Conservation (phyloP, 1,284 basidiomycete species). For the Pyrrhoderma lamaoense region DNA sequence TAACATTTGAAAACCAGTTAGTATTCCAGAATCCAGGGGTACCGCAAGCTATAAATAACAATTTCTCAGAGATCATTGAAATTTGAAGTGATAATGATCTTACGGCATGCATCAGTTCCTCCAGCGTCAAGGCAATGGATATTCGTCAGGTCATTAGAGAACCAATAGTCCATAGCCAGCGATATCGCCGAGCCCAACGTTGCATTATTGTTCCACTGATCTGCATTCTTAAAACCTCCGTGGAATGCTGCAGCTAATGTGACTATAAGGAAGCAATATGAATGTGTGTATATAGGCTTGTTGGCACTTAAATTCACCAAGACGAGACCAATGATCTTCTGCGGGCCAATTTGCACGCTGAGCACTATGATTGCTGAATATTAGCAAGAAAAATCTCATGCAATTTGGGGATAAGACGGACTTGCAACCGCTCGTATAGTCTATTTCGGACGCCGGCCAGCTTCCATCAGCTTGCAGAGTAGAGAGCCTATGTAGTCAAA, state of each 20-base stretch:
- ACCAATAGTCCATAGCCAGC: constrained; percentile 58
- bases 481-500: constrained; percentile 31
- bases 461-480: constrained; percentile 41
- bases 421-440: constrained; percentile 51
- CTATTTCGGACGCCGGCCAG: constrained; percentile 47
- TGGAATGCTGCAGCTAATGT: constrained; percentile 51
- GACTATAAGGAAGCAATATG: constrained; percentile 25
- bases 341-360: constrained; percentile 63
- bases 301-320: constrained; percentile 37
- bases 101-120: constrained; percentile 37
- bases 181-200: constrained; percentile 36
- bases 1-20: constrained; percentile 64
- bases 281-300: too few relatives aligned
- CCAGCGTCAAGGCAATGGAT: constrained; percentile 46
- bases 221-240: constrained; percentile 36
- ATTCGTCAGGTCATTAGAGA: constrained; percentile 48
- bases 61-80: background rate
- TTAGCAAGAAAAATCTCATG: background rate
- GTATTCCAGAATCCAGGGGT: constrained; percentile 57
- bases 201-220: constrained; percentile 35
- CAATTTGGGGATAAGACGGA: background rate
- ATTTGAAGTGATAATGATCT: background rate
- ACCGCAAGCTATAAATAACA: constrained; percentile 31
- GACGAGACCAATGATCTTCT: constrained; percentile 51
- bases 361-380: constrained; percentile 25